A percentile compares a stretch with the other conserved stretches of the same genome.
Evolutionary conservation across 352 stramenopile species (phyloP).

Genomic region (Globisporangium camurandrum): DNA sequence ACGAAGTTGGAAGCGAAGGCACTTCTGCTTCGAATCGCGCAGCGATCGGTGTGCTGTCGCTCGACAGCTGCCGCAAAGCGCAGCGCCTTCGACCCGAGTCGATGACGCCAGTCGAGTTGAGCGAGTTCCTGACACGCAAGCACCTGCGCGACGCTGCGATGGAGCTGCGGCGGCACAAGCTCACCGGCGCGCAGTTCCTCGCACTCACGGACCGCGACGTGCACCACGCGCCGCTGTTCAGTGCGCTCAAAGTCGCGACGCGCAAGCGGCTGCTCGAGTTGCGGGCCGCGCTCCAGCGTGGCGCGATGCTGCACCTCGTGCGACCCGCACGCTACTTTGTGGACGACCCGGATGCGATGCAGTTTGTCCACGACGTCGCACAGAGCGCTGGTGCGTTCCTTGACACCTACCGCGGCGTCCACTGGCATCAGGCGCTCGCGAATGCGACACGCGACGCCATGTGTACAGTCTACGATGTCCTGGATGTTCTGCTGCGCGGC

Average conservation of each 20-base stretch:
- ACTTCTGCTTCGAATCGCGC: neutral
- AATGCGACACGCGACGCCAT: conserved; percentile 24
- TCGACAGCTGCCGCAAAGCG: conserved; percentile 52
- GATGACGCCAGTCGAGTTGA: conserved; percentile 41
- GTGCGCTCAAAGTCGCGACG: conserved; percentile 39
- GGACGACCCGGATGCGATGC: conserved; percentile 41
- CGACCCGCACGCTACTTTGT: conserved; percentile 26
- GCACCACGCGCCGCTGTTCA: conserved; percentile 38
- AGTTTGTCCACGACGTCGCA: conserved; percentile 38
- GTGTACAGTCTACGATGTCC: conserved; percentile 47
- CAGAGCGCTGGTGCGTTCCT: conserved; percentile 33
- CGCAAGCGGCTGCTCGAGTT: conserved; percentile 52
- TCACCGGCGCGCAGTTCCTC: conserved; percentile 37
- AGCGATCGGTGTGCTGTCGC: conserved; percentile 44
- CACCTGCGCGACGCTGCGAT: conserved; percentile 34
- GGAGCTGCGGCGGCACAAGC: conserved; percentile 32
- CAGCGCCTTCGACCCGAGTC: conserved; percentile 36
- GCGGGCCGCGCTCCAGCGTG: conserved; percentile 30
- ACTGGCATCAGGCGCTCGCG: conserved; percentile 46
- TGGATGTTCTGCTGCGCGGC: conserved; percentile 34
- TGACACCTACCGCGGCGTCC: conserved; percentile 32
- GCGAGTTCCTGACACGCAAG: conserved; percentile 48
- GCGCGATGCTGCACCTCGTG: conserved; percentile 35
- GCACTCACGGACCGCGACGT: conserved; percentile 43
- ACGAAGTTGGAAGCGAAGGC: neutral